Conservation (phyloP, 176 grass and related monocot species). For the Alloteropsis semialata region DNA sequence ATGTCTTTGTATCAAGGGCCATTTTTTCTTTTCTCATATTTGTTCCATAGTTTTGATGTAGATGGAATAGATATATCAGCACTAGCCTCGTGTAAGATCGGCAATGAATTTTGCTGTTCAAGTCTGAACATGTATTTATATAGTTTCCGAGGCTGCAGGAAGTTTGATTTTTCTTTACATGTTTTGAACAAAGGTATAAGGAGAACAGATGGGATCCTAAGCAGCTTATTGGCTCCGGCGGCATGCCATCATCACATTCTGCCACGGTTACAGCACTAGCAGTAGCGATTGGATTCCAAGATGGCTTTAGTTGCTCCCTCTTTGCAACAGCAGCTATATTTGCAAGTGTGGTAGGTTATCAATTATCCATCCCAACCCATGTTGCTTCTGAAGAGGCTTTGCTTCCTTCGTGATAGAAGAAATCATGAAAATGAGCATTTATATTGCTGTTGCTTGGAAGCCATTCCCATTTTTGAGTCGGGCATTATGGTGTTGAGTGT, state of each 20-base stretch:
- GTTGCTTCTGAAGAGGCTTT: background rate
- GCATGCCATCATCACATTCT: conserved; percentile 97
- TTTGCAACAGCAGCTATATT: conserved; percentile 79
- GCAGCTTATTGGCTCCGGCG: conserved; percentile 74
- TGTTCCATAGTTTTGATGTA: background rate
- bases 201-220: conserved; percentile 94
- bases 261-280: conserved; percentile 81
- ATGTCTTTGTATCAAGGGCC: background rate
- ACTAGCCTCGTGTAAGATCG: background rate
- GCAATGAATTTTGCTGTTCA: background rate
- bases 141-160: background rate
- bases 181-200: conserved; percentile 68
- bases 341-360: conserved; percentile 69
- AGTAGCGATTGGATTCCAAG: conserved; percentile 71
- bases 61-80: background rate
- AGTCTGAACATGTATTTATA: background rate
- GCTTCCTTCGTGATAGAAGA: conserved; percentile 18
- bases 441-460: conserved; percentile 20
- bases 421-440: conserved; percentile 14
- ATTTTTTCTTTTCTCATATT: background rate
- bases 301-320: conserved; percentile 62
- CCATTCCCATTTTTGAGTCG: conserved; percentile 3
- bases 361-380: background rate
- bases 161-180: conserved; percentile 30
- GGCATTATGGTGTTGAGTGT: conserved; percentile 11